Base-by-base conservation (phyloP, 352 stramenopile genomes). In the Globisporangium iwayamae region DNA sequence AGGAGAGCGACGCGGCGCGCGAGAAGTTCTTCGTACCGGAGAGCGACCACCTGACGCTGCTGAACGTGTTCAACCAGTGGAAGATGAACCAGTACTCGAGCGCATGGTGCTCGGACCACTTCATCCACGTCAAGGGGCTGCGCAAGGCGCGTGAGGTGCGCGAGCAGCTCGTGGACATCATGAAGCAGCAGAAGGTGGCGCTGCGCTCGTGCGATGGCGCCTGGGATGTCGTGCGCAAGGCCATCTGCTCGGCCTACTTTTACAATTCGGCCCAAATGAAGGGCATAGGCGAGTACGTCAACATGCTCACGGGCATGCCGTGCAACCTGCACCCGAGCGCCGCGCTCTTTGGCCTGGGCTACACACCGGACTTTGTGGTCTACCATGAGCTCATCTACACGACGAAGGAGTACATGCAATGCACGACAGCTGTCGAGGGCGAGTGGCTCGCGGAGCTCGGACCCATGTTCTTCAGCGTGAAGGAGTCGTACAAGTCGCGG, bases 351-450 rank as follows among this genome's bases (percentile, higher is more conserved):
- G 96, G 97, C 13, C 78, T 99, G 18, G 98, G 97, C 18, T 99
- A 99, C 79, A 99, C 97, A 25, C 98, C 98, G 16, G 97, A 99
- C 76, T 99, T 99, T 82, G 96, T 99, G 4, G 97, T 98, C 25
- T 99, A 99, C 72, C 97, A 99, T 73, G 97, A 99, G 75, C 88
- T 99, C 8, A 98, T 99, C 51, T 98, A 98, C 73, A 99, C 98
- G n/a, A 98, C 89, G 38, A 99, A 99, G 66, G 85, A 95, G 70
- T 98, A 98, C 79, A 99, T 99, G 97, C 96, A 96, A 66, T 99
- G 94, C 71, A 94, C 98, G 4, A 99, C 97, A 14, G 96, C 97
- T 1, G 97, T 99, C 6, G 97, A 99, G 70, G 95, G 96, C n/a
- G 95, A 99, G 81, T 99, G 98, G 97, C 87, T 99, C 2, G 97